Evolutionary conservation across 2,329 filamentous ascomycete genomes (phyloP).

Genomic region (Rutstroemia sp.): DNA sequence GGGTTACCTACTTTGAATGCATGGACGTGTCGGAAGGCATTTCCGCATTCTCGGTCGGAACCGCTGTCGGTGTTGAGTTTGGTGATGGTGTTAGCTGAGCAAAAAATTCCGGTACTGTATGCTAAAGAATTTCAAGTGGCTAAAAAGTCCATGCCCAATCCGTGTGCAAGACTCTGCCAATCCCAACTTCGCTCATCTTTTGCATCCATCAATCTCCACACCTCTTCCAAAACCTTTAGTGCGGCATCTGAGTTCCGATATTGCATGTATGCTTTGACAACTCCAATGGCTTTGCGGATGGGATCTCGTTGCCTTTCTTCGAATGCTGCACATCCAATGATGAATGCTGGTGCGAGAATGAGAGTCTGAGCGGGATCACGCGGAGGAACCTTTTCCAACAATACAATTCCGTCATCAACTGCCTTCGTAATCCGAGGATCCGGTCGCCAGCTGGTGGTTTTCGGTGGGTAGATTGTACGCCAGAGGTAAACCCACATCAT

Average conservation of each 20-base stretch:
- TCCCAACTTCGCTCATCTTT: conserved; percentile 56
- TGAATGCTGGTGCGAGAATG: conserved; percentile 51
- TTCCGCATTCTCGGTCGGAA: too few species aligned
- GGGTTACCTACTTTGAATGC: too few species aligned
- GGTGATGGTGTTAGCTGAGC: too few species aligned
- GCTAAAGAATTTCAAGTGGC: conserved; percentile 21
- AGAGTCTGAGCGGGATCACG: conserved; percentile 53
- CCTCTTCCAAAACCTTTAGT: conserved; percentile 45
- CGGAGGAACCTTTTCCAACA: conserved; percentile 48
- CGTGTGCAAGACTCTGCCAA: conserved; percentile 50
- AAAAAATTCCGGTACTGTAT: too few species aligned
- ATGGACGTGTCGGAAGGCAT: too few species aligned
- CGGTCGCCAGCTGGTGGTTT: conserved; percentile 25
- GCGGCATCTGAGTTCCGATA: conserved; percentile 51
- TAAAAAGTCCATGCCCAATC: conserved; percentile 49
- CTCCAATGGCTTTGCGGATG: conserved; percentile 41
- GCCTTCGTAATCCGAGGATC: conserved; percentile 45
- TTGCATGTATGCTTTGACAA: conserved; percentile 51
- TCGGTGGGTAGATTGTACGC: conserved; percentile 52
- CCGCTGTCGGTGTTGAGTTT: too few species aligned
- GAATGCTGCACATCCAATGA: conserved; percentile 55
- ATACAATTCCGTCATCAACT: conserved; percentile 48
- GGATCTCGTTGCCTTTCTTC: conserved; percentile 44
- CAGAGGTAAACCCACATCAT: conserved; percentile 60
- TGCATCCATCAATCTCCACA: conserved; percentile 52